Conservation (phyloP, 1,284 basidiomycete species). For the Rhodotorula sp. region DNA sequence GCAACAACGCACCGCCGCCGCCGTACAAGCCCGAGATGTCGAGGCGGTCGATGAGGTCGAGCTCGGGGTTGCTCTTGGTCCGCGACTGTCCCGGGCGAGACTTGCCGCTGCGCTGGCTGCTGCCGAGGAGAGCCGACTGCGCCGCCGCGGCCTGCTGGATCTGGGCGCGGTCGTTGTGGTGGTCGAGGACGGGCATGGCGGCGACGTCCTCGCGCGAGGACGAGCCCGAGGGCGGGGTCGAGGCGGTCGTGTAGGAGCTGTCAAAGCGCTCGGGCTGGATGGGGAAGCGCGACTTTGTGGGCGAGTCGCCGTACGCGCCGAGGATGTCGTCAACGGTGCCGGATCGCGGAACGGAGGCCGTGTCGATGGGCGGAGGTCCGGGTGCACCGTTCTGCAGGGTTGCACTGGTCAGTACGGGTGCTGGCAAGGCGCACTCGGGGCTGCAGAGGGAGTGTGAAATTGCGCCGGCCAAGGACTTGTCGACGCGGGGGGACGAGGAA, state of each 20-base stretch:
- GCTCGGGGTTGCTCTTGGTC: conserved; percentile 29
- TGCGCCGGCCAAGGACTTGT: not conserved
- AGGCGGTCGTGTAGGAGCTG: conserved; percentile 1
- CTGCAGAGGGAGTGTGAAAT: not conserved
- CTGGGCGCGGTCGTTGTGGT: not conserved
- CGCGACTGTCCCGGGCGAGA: conserved; percentile 8
- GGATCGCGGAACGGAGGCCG: conserved; percentile 2
- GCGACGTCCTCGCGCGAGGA: conserved; percentile 15
- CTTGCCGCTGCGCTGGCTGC: conserved; percentile 2
- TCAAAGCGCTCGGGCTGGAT: conserved; percentile 6
- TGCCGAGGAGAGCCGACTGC: not conserved
- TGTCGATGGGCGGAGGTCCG: not conserved
- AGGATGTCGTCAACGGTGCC: conserved; percentile 29
- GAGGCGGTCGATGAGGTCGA: conserved; percentile 43
- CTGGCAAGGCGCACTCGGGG: not conserved
- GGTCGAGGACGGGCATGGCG: conserved; percentile 12
- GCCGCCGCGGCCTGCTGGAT: not conserved
- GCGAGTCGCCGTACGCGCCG: conserved; percentile 31
- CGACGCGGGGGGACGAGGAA: too few species aligned
- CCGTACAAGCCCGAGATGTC: conserved; percentile 43
- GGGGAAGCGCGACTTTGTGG: conserved; percentile 18
- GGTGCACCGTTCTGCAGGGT: not conserved
- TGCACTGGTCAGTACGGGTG: not conserved
- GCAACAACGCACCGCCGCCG: conserved; percentile 34
- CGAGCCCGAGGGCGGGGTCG: not conserved